These are phyloP conservation scores for Pharus latifolius DNA, from an alignment of 176 grass and related monocot genomes.

Conservation along the genomic window DNA sequence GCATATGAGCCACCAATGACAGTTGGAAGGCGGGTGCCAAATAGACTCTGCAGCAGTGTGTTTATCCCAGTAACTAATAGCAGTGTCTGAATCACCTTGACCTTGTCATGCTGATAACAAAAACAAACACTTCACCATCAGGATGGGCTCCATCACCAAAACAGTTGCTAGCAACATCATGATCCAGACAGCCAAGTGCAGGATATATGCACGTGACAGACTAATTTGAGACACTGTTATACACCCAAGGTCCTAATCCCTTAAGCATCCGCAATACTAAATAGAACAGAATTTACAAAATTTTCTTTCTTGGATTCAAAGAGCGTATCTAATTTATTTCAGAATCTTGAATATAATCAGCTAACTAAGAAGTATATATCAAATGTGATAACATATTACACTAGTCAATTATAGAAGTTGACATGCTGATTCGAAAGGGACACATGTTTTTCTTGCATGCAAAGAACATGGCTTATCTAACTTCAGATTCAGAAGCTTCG, in stretches of 20 bases:
- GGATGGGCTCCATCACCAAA: background rate
- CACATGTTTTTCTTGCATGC: background rate
- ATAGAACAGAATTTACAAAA: background rate
- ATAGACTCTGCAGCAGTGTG: constrained; percentile 68
- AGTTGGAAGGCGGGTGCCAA: constrained; percentile 71
- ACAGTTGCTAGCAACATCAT: background rate
- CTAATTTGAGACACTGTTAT: background rate
- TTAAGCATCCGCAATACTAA: background rate
- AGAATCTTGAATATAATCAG: background rate
- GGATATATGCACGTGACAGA: background rate
- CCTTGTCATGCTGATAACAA: constrained; percentile 53
- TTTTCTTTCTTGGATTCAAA: background rate
- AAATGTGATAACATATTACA: background rate
- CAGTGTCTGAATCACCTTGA: constrained; percentile 67
- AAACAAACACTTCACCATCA: constrained; percentile 9
- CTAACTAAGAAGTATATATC: background rate
- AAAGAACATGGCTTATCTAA: background rate
- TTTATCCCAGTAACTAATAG: constrained; percentile 80
- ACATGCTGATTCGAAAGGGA: background rate
- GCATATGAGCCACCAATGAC: constrained; percentile 68
- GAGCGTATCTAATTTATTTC: background rate
- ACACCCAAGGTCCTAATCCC: background rate
- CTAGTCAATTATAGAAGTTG: background rate
- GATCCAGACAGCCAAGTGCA: background rate
- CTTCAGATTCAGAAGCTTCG: background rate